Conservation (phyloP, 305 asterid genomes). For the Solanum hybrid region DNA sequence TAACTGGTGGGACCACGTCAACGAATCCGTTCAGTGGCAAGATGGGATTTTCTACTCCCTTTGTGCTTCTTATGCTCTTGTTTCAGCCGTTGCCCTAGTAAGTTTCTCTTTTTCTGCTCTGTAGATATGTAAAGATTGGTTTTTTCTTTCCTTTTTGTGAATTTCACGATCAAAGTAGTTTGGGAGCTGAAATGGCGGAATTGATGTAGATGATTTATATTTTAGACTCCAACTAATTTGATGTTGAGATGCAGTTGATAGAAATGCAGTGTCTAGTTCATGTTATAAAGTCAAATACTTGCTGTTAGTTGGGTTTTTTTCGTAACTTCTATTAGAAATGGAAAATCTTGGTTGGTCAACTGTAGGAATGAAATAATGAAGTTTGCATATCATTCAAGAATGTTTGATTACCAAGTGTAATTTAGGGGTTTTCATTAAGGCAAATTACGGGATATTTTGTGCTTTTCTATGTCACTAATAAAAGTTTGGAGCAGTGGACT, state of each 20-base stretch:
- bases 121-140: not conserved
- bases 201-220: not conserved
- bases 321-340: not conserved
- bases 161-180: not conserved
- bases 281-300: not conserved
- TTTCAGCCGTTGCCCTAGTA: conserved; percentile 78
- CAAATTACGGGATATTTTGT: not conserved
- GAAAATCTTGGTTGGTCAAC: not conserved
- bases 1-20: conserved; percentile 88
- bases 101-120: not conserved
- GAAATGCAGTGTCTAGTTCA: not conserved
- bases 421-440: not conserved
- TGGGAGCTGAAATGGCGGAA: not conserved
- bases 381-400: not conserved
- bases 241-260: not conserved
- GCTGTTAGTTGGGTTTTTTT: not conserved
- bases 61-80: conserved; percentile 68
- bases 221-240: not conserved
- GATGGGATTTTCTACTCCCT: conserved; percentile 86
- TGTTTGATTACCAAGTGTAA: not conserved
- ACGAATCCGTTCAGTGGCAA: conserved; percentile 76
- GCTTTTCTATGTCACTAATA: not conserved
- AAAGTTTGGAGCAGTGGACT: not conserved
- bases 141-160: not conserved
- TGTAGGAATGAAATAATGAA: not conserved